phyloP scores from a whole-genome alignment of 495 filamentous ascomycete genomes.

The Penicillium ucsense region DNA sequence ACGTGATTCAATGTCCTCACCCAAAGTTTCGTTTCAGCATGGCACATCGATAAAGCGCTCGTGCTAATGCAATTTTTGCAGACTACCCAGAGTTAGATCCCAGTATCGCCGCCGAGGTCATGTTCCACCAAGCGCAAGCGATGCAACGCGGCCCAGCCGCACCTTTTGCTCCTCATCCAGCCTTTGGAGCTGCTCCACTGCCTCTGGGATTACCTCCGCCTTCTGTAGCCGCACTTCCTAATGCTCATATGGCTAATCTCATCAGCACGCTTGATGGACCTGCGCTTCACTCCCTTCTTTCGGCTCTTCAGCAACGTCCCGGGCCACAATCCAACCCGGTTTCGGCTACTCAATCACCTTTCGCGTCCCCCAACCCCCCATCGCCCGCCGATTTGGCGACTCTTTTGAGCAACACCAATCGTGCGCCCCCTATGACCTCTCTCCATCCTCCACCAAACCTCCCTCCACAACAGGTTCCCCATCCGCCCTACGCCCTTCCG shows the following conservation, averaged over 20 bases:
- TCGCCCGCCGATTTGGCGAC: slow-evolving; percentile 48
- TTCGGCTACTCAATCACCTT: slow-evolving; percentile 30
- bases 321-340: slow-evolving; percentile 31
- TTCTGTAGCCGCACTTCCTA: slow-evolving; percentile 21
- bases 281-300: slow-evolving; percentile 63
- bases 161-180: slow-evolving; percentile 33
- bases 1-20: slow-evolving; percentile 5
- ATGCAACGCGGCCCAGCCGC: slow-evolving; percentile 35
- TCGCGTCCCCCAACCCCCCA: slow-evolving; percentile 25
- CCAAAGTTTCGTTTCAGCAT: not conserved
- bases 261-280: slow-evolving; percentile 58
- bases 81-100: slow-evolving; percentile 78
- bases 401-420: slow-evolving; percentile 41
- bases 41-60: not conserved
- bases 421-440: slow-evolving; percentile 22
- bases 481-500: slow-evolving; percentile 27
- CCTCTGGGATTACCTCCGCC: slow-evolving; percentile 27
- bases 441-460: slow-evolving; percentile 23
- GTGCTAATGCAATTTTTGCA: slow-evolving; percentile 15
- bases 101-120: slow-evolving; percentile 65
- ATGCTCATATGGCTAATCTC: slow-evolving; percentile 33
- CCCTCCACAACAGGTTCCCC: slow-evolving; percentile 7
- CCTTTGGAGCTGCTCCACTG: slow-evolving; percentile 34
- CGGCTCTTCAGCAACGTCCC: slow-evolving; percentile 41
- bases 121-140: slow-evolving; percentile 60